These are phyloP conservation scores for Telfairia occidentalis DNA, from an alignment of 331 rosid species.

Conservation along the genomic window DNA sequence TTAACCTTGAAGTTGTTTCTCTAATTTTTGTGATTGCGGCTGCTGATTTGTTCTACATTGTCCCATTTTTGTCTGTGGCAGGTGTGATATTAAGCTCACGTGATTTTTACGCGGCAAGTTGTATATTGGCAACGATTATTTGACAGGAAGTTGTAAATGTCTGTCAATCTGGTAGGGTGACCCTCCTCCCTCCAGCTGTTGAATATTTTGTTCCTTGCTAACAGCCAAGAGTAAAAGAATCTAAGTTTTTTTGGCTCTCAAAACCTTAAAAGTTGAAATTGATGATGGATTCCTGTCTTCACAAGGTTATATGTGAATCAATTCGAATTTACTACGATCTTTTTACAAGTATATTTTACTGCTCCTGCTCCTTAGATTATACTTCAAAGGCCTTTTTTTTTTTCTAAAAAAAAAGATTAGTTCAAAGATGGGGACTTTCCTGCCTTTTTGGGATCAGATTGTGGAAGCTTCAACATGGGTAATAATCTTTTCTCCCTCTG, in stretches of 20 bases:
- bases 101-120: background rate
- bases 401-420: too few relatives aligned
- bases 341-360: background rate
- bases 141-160: conserved; percentile 14
- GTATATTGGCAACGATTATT: conserved; percentile 10
- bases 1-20: background rate
- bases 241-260: conserved; percentile 2
- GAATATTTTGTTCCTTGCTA: conserved; percentile 6
- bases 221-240: conserved; percentile 4
- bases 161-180: conserved; percentile 8
- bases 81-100: background rate
- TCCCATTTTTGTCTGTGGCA: background rate
- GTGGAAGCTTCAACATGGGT: too few relatives aligned
- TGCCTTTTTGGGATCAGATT: background rate
- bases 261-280: conserved; percentile 11
- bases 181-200: conserved; percentile 1
- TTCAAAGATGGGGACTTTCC: background rate
- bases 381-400: too few relatives aligned
- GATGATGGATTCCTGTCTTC: background rate
- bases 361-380: background rate
- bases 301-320: conserved; percentile 6
- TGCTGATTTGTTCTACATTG: background rate
- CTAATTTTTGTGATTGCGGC: background rate
- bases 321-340: background rate
- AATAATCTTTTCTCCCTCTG: background rate